Base-by-base conservation (phyloP, 1,284 basidiomycete species). In the Rhizoctonia solani region DNA sequence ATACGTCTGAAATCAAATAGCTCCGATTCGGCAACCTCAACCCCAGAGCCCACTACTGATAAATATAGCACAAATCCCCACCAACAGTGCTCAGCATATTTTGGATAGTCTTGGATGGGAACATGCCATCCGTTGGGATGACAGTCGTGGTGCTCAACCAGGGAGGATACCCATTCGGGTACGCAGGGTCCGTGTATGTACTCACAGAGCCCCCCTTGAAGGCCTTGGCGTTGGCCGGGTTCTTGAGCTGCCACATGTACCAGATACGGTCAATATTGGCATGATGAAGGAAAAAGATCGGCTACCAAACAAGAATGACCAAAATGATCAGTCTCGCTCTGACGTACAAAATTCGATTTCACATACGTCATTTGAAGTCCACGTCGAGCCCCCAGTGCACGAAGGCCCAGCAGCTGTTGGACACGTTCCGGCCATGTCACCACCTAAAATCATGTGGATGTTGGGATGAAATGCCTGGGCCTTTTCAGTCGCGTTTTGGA, bases 401-500 rank as follows among this genome's bases (percentile, higher is more conserved):
- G 50, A 65, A 5, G 49, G 23, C 23, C 61, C 61, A 29, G 61
- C 61, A 30, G 61, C 50, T 8, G 61, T 29, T 8, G 61, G 61
- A 25, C 61, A 65, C 61, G 50, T 54, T 65, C 61, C 61, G 5
- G 61, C 61, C 50, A 65, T 27, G 37, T 65, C 61, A 6, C 61
- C 61, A 25, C 61, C 61, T 29, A 65, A 53, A 25, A 65, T 65
- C 61, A 65, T 65, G 34, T 65, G 61, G 8, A 65, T 65, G 13
- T 65, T 65, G 50, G 61, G 39, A 46, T 65, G 61, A 50, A 65
- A 65, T 27, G 61, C 34, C n/a, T 65, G 61, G 41, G 61, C 61
- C 39, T 65, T 65, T 32, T 65, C 61, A 27, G 61, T 65, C 14
- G 61, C 61, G 39, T 65, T 65, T 53, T 65, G 61, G 50, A 65